phyloP scores from a whole-genome alignment of 2,329 filamentous ascomycete species.

The Colletotrichum sojae region DNA sequence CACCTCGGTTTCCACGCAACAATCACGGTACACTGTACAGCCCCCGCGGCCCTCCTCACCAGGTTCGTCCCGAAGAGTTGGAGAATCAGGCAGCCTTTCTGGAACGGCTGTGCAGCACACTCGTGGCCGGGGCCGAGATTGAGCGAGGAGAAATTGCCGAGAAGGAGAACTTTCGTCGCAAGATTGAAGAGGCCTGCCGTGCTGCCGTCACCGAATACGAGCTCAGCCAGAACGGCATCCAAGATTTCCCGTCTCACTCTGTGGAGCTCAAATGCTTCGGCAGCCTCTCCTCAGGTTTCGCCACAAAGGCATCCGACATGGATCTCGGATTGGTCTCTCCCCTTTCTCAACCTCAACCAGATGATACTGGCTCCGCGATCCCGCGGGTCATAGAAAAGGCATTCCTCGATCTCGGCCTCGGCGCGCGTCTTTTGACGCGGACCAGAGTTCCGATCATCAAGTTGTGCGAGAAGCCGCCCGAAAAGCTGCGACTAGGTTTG shows the following conservation, averaged over 20 bases:
- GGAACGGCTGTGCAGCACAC: constrained; percentile 64
- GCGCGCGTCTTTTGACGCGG: constrained; percentile 81
- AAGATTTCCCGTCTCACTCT: constrained; percentile 65
- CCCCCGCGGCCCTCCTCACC: constrained; percentile 47
- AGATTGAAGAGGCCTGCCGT: constrained; percentile 76
- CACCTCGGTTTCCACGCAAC: constrained; percentile 28
- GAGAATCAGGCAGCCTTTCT: constrained; percentile 64
- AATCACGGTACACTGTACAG: constrained; percentile 50
- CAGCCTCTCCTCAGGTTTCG: constrained; percentile 87
- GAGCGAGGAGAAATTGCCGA: constrained; percentile 72
- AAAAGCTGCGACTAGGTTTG: constrained; percentile 72
- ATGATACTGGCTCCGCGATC: constrained; percentile 71
- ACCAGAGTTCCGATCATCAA: constrained; percentile 92
- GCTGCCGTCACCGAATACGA: constrained; percentile 70
- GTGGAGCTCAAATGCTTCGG: constrained; percentile 85
- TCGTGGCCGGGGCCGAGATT: constrained; percentile 73
- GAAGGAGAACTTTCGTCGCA: constrained; percentile 79
- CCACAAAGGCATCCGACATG: constrained; percentile 90
- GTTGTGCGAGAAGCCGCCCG: constrained; percentile 80
- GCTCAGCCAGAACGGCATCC: constrained; percentile 51
- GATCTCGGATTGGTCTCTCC: constrained; percentile 84
- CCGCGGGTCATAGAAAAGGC: constrained; percentile 83
- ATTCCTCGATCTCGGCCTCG: constrained; percentile 79
- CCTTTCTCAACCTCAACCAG: constrained; percentile 67
- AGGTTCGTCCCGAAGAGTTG: constrained; percentile 59